phyloP scores from a whole-genome alignment of 352 stramenopile genomes.

The Phytopythium sindhum region DNA sequence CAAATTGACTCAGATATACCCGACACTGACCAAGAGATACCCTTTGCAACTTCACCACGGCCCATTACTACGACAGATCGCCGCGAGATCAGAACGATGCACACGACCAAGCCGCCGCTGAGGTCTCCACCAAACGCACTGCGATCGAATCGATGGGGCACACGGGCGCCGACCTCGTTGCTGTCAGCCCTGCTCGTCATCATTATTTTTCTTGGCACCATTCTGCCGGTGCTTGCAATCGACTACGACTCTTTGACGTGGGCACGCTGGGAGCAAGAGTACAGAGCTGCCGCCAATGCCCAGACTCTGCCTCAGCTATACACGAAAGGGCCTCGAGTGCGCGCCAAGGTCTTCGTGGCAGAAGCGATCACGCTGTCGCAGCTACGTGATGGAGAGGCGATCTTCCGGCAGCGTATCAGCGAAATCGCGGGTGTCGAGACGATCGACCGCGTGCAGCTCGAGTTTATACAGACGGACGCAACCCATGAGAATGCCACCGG shows the following conservation, averaged over 20 bases:
- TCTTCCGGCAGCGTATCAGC: conserved; percentile 17
- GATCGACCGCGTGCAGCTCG: conserved; percentile 15
- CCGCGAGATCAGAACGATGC: not conserved
- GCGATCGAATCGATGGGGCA: not conserved
- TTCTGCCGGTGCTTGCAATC: not conserved
- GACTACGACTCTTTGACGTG: conserved; percentile 4
- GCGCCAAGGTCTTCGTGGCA: conserved; percentile 19
- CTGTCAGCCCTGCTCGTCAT: not conserved
- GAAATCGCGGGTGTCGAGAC: conserved; percentile 13
- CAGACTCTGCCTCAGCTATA: not conserved
- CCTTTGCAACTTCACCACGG: no score
- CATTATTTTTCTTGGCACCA: not conserved
- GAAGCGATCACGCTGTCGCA: conserved; percentile 12
- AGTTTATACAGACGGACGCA: conserved; percentile 20
- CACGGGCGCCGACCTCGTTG: no score
- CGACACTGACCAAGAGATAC: no score
- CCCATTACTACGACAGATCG: no score
- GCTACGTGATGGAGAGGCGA: conserved; percentile 10
- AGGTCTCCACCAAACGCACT: not conserved
- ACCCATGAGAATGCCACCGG: conserved; percentile 6
- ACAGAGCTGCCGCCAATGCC: not conserved
- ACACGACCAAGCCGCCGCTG: not conserved
- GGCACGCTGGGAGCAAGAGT: not conserved
- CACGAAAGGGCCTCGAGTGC: conserved; percentile 11
- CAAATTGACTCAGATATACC: no score